Conservation (phyloP, 345 rosid species). For the Gynandropsis gynandra region DNA sequence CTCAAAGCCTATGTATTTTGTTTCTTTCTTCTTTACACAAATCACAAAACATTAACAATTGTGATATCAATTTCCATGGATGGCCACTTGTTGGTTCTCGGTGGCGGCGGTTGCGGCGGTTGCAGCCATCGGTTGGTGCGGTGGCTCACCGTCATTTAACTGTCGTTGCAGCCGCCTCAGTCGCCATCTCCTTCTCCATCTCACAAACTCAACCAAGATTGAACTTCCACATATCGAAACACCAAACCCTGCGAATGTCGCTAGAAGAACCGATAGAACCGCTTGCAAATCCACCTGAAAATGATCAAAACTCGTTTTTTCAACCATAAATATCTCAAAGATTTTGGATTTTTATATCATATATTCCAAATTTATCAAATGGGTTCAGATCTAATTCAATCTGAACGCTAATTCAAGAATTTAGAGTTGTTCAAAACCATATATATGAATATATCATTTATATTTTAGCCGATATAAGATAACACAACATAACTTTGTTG, state of each 20-base stretch:
- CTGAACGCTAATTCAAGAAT: too few species aligned
- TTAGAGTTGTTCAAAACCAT: too few species aligned
- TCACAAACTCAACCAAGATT: constrained; percentile 61
- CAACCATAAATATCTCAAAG: background rate
- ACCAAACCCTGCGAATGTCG: constrained; percentile 83
- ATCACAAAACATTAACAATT: too few species aligned
- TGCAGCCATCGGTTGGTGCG: constrained; percentile 17
- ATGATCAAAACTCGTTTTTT: background rate
- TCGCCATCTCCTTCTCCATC: constrained; percentile 61
- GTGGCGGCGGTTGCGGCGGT: background rate
- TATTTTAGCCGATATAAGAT: too few species aligned
- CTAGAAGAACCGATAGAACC: constrained; percentile 63
- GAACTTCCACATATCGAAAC: constrained; percentile 79
- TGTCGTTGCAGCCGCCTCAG: constrained; percentile 24
- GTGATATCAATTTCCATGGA: too few species aligned
- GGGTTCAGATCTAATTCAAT: too few species aligned
- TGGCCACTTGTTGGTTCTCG: too few species aligned
- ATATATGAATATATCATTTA: too few species aligned
- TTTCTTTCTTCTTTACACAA: too few species aligned
- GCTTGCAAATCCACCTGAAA: constrained; percentile 58
- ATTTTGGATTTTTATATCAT: background rate
- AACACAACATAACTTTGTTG: too few species aligned
- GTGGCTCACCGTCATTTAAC: constrained; percentile 17
- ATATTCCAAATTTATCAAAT: too few species aligned
- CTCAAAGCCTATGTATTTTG: too few species aligned